Base-by-base conservation (phyloP, 2,329 filamentous ascomycete species). In the Fusarium cyanostomum region DNA sequence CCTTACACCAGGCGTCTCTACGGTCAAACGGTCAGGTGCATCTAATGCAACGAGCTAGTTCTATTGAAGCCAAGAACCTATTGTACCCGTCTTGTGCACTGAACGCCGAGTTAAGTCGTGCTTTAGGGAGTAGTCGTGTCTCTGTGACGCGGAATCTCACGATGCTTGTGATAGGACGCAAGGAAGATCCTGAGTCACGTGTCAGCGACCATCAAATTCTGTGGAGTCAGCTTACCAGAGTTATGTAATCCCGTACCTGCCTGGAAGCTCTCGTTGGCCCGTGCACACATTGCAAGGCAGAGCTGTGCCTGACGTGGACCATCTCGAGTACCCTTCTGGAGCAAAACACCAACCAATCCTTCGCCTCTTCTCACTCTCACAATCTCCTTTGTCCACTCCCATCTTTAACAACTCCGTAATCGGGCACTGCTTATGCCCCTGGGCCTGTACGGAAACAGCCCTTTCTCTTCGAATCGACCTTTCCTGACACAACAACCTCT, bases 231-330 rank as follows among this genome's bases (percentile, higher is more conserved):
- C 52, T 26, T 13, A n/a, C n/a, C n/a, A 8, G 15, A 34, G 57
- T 71, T 68, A 64, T 58, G 67, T 69, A 69, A 71, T 50, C 42
- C 7, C 44, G 41, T 48, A 56, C 54, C 67, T 67, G 59, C 66
- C 64, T 66, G 49, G 52, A 54, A 69, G 67, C 69, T 71, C 24
- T 34, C 1, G 44, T 33, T 67, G 71, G 69, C 53, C 71, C 60
- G 71, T 72, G 71, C 71, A 54, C 57, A 12, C 44, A 21, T 59
- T 67, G 59, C 73, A 71, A 77, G 76, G 74, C 75, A 78, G 75
- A 77, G 75, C 75, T 75, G 71, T 76, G 74, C 76, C 75, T 82
- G 80, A 82, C 80, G 79, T 82, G 79, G 77, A 80, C 73, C 63
- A 64, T 69, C 61, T 70, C 69, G 64, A 74, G 71, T 68, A 72